Percentiles rank a stretch among this genome's conserved stretches.
These are phyloP conservation scores for Cladochytrium replicatum DNA, from an alignment of 192 early-diverging fungal genomes.

Conservation along the genomic window DNA sequence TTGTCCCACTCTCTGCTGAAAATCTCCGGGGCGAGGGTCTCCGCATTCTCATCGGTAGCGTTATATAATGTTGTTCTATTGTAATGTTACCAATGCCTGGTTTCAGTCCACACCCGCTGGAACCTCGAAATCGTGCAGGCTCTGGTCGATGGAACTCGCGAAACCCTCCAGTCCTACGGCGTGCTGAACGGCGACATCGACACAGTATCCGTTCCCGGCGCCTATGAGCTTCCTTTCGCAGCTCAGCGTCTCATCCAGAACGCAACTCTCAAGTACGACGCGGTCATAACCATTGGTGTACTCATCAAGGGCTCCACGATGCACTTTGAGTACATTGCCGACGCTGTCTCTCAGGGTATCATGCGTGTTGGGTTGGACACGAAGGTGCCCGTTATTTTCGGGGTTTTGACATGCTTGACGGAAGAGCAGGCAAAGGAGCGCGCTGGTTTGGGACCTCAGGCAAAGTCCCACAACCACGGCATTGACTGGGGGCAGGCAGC, in stretches of 20 bases:
- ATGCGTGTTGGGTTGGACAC: conserved; percentile 94
- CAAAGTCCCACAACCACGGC: conserved; percentile 99
- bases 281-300: conserved; percentile 88
- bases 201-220: conserved; percentile 75
- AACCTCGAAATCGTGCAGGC: conserved; percentile 76
- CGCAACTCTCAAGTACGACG: conserved; percentile 56
- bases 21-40: conserved; percentile 12
- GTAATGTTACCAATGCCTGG: too few species aligned
- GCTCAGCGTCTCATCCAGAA: conserved; percentile 63
- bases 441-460: conserved; percentile 55
- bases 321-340: conserved; percentile 99
- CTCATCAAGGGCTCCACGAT: conserved; percentile 98
- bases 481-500: conserved; percentile 90
- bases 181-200: conserved; percentile 69
- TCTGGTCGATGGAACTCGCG: conserved; percentile 62
- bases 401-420: conserved; percentile 86
- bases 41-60: conserved; percentile 21
- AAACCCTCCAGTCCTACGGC: conserved; percentile 52
- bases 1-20: background rate
- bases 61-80: too few species aligned
- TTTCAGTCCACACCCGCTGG: conserved; percentile 90
- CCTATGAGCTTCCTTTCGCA: conserved; percentile 92
- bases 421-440: conserved; percentile 88
- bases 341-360: conserved; percentile 81
- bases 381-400: conserved; percentile 84